Base-by-base conservation (phyloP, 2,329 filamentous ascomycete genomes). In the Lecanicillium sp. region DNA sequence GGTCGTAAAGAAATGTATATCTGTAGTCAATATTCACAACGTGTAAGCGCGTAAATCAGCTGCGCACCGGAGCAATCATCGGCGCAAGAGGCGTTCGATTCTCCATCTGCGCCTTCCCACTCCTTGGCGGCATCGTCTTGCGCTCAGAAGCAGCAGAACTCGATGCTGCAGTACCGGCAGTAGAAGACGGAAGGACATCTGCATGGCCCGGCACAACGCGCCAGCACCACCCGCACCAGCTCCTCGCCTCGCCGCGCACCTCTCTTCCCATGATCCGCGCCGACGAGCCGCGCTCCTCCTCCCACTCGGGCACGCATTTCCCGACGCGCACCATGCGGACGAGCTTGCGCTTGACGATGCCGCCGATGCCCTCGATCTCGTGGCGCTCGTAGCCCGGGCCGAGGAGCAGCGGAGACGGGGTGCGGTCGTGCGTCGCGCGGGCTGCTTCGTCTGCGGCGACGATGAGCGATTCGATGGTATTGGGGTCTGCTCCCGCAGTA, bases 191-290 rank as follows among this genome's bases (percentile, higher is more conserved):
- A n/a, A n/a, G n/a, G n/a, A n/a, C n/a, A n/a, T n/a, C n/a, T n/a
- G n/a, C n/a, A 33, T 67, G 63, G 2, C 81, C 75, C 0, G 83
- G 83, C 44, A 94, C 79, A 3, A 89, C 83, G 52, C 89, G 75
- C 64, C 76, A 81, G 64, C 91, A 97, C 90, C 91, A 96, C 0
- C 86, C 88, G 65, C 90, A 97, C 88, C 89, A 95, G 61, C 86
- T 90, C 52, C 90, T 77, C 49, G 81, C 73, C 41, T 68, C 66
- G 1, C 87, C 87, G 12, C 72, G 72, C 46, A 83, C 76, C 66
- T 97, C 91, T 20, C 84, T 71, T 14, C 75, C 74, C 21, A 96
- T 70, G 55, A 86, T 84, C 49, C 76, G 74, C 9, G 44, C 15
- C 4, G 80, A 81, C 7, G 75, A 59, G 2, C 29, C 7, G 48